phyloP scores from a whole-genome alignment of 1,139 yeast species.

The Lodderomyces pseudojiufengensis region DNA sequence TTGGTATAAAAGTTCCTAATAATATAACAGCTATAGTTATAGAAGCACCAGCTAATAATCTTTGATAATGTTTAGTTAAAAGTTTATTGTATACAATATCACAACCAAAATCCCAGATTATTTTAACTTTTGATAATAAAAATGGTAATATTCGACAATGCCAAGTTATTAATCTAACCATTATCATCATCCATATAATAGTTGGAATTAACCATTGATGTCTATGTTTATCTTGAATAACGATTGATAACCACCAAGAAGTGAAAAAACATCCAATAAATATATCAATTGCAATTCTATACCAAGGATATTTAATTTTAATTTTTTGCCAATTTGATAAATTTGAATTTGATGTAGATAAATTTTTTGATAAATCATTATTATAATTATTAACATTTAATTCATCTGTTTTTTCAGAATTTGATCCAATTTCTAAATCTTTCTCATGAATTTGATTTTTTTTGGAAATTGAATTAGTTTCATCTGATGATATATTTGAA shows the following conservation, averaged over 20 bases:
- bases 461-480: background rate
- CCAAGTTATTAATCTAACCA: constrained; percentile 54
- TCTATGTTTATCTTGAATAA: constrained; percentile 51
- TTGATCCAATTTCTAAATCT: constrained; percentile 7
- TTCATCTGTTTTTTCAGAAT: constrained; percentile 4
- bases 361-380: constrained; percentile 7
- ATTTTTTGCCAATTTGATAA: constrained; percentile 13
- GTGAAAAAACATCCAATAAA: constrained; percentile 50
- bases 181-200: constrained; percentile 49
- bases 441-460: constrained; percentile 1
- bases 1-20: constrained; percentile 55
- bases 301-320: constrained; percentile 22
- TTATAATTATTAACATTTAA: constrained; percentile 1
- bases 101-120: constrained; percentile 42
- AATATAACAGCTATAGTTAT: constrained; percentile 47
- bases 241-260: constrained; percentile 63
- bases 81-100: constrained; percentile 34
- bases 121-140: constrained; percentile 21
- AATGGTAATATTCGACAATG: constrained; percentile 43
- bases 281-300: constrained; percentile 24
- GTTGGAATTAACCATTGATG: constrained; percentile 65
- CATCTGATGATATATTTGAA: too few species aligned
- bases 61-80: constrained; percentile 33
- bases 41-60: constrained; percentile 45
- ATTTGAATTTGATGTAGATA: constrained; percentile 2